Evolutionary conservation across 768 basidiomycete species (phyloP).

Genomic region (Pleurotus cornucopiae): DNA sequence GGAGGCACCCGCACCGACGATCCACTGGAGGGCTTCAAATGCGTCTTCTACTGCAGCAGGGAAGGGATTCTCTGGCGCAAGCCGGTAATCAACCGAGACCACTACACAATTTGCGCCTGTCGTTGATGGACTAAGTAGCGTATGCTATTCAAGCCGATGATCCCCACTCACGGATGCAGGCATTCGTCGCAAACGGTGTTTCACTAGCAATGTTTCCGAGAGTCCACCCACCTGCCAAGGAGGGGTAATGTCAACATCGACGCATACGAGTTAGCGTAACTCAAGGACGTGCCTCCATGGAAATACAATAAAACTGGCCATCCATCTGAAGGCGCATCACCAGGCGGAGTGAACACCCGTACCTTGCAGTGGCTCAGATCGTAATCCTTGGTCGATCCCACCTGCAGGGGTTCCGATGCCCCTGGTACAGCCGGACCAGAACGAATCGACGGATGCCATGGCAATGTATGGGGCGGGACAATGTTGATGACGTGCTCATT

Average conservation of each 20-base stretch:
- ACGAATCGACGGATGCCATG: conserved; percentile 60
- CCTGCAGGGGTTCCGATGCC: conserved; percentile 48
- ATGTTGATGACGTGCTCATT: conserved; percentile 42
- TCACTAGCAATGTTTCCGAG: conserved; percentile 61
- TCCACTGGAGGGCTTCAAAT: conserved; percentile 63
- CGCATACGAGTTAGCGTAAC: background rate
- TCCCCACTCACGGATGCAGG: conserved; percentile 45
- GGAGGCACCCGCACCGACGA: conserved; percentile 40
- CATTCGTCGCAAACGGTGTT: conserved; percentile 56
- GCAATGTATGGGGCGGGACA: conserved; percentile 48
- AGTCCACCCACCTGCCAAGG: conserved; percentile 65
- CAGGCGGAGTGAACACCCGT: conserved; percentile 62
- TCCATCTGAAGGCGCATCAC: conserved; percentile 42
- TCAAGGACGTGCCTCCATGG: conserved; percentile 53
- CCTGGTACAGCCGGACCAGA: conserved; percentile 51
- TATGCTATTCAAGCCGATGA: background rate
- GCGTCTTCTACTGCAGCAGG: conserved; percentile 72
- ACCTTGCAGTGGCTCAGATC: conserved; percentile 48
- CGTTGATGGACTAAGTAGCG: background rate
- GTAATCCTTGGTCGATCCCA: conserved; percentile 52
- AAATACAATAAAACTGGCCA: conserved; percentile 76
- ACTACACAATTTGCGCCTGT: conserved; percentile 60
- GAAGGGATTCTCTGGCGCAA: conserved; percentile 68
- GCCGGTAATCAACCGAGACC: conserved; percentile 65
- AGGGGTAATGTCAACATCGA: background rate